Evolutionary conservation across 306 rosid species (phyloP).

Genomic region (Lathyrus oleraceus): DNA sequence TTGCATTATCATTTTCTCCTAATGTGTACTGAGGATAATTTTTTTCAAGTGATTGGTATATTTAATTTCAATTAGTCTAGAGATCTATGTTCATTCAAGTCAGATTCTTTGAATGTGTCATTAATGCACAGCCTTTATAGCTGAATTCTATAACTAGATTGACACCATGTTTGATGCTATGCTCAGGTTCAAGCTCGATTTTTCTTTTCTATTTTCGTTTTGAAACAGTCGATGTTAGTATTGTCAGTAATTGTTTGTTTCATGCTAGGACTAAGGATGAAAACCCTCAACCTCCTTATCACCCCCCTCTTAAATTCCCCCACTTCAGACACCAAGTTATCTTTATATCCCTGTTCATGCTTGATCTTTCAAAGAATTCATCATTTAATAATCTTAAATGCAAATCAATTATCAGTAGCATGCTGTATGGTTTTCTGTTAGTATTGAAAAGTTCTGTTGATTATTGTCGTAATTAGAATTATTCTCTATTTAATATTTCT

Average conservation of each 20-base stretch:
- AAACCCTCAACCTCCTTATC: no score
- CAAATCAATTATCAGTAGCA: not conserved
- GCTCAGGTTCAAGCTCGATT: constrained; percentile 6
- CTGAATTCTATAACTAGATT: not conserved
- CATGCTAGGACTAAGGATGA: no score
- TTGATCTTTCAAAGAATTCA: constrained; percentile 9
- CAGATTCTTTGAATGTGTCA: constrained; percentile 6
- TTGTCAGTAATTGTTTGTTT: no score
- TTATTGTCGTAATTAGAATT: not conserved
- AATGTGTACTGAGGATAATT: constrained; percentile 21
- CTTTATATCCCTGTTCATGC: not conserved
- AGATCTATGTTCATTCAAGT: not conserved
- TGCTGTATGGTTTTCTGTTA: not conserved
- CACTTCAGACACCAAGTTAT: no score
- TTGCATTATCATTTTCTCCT: not conserved
- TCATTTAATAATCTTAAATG: not conserved
- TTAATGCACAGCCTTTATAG: constrained; percentile 1
- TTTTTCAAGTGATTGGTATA: not conserved
- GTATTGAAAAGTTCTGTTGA: not conserved
- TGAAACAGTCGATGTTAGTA: no score
- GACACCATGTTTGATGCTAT: not conserved
- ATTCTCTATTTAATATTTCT: not conserved
- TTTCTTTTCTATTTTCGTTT: not conserved
- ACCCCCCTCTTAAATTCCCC: no score
- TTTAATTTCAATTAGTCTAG: constrained; percentile 5